Conservation (phyloP, 2,329 filamentous ascomycete genomes). For the Paecilomyces niveus region DNA sequence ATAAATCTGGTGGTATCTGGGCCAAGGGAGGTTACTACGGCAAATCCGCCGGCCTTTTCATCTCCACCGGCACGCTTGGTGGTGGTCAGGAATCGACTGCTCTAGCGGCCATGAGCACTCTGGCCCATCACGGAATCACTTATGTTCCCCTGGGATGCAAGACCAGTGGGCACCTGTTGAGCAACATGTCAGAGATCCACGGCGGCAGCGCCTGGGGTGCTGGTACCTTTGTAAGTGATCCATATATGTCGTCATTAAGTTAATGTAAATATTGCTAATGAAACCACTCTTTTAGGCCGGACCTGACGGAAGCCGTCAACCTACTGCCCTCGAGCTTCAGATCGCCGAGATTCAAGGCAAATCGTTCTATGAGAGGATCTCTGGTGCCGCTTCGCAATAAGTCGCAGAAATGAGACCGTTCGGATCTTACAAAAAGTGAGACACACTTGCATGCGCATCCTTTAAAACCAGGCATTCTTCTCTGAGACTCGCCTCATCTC, state of each 20-base stretch:
- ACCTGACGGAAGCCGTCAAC: neutral
- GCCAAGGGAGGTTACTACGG: conserved; percentile 66
- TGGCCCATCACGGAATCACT: conserved; percentile 89
- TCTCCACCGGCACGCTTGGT: conserved; percentile 73
- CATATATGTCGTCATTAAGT: neutral
- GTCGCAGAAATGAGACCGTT: too few species aligned
- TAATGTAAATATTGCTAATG: neutral
- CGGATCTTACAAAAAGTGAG: too few species aligned
- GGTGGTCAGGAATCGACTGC: conserved; percentile 91
- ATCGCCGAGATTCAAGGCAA: neutral
- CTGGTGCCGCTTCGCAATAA: neutral
- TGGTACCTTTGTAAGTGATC: conserved; percentile 61
- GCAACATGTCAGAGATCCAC: conserved; percentile 70
- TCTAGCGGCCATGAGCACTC: conserved; percentile 72
- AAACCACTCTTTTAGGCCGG: neutral
- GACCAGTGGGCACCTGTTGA: conserved; percentile 58
- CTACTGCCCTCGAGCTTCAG: neutral
- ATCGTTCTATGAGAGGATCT: neutral
- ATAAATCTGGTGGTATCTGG: conserved; percentile 85
- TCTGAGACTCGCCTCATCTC: too few species aligned
- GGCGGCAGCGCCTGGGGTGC: conserved; percentile 91
- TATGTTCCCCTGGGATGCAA: conserved; percentile 94
- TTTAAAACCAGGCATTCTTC: too few species aligned
- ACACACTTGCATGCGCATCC: too few species aligned
- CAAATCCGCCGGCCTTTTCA: conserved; percentile 87